Conservation (phyloP, 2,329 filamentous ascomycete genomes). For the Aspergillus viridinutans region DNA sequence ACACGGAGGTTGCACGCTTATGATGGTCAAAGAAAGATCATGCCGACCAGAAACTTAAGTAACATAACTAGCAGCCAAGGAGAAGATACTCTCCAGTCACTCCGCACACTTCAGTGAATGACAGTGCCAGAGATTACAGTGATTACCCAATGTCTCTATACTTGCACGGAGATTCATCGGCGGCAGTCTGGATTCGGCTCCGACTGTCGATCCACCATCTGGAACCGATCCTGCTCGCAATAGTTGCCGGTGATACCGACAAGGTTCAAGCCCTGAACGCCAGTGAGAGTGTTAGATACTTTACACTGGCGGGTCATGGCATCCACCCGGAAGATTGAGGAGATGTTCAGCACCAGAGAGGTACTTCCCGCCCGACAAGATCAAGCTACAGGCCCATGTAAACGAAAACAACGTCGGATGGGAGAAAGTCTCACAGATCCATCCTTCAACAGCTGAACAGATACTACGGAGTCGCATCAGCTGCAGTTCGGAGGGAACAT, state of each 20-base stretch:
- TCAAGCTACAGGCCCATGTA: slow-evolving; percentile 54
- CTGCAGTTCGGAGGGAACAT: slow-evolving; percentile 58
- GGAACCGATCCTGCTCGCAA: slow-evolving; percentile 10
- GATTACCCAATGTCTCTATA: not conserved
- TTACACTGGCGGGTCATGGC: slow-evolving; percentile 54
- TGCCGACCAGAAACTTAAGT: too few relatives aligned
- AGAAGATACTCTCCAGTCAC: slow-evolving; percentile 17
- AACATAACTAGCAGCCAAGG: slow-evolving; percentile 10
- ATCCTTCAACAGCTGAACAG: slow-evolving; percentile 55
- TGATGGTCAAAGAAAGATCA: too few relatives aligned
- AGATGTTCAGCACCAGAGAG: slow-evolving; percentile 48
- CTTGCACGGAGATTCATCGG: not conserved
- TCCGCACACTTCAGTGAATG: slow-evolving; percentile 13
- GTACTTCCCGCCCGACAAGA: slow-evolving; percentile 53
- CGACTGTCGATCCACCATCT: not conserved
- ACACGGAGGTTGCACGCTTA: too few relatives aligned
- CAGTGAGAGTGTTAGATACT: slow-evolving; percentile 59
- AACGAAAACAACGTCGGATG: slow-evolving; percentile 56
- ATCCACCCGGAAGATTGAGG: slow-evolving; percentile 47
- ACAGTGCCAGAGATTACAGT: slow-evolving; percentile 2
- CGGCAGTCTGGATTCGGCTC: not conserved
- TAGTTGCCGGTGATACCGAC: slow-evolving; percentile 15
- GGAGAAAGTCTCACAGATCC: slow-evolving; percentile 57
- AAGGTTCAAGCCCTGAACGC: slow-evolving; percentile 32
- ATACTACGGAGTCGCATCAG: slow-evolving; percentile 61